phyloP scores from a whole-genome alignment of 2,329 filamentous ascomycete species.

The Phoma sp. region DNA sequence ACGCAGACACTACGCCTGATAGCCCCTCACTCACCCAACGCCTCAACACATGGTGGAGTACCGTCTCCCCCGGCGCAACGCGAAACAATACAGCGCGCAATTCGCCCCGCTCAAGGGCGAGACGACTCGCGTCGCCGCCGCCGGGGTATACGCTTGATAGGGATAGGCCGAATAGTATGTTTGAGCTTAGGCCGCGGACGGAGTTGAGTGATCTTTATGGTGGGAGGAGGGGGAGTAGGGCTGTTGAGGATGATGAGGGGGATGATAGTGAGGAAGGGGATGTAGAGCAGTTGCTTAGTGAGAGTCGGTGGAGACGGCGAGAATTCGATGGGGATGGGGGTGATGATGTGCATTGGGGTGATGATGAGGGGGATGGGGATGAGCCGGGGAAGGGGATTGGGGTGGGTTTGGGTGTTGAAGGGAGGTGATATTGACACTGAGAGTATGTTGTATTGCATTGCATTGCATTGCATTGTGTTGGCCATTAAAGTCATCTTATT shows the following conservation, averaged over 20 bases:
- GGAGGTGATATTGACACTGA: too few species aligned
- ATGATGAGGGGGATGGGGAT: conserved; percentile 26
- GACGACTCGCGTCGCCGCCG: conserved; percentile 17
- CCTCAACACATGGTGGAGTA: conserved; percentile 48
- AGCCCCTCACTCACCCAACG: conserved; percentile 42
- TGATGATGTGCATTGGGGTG: conserved; percentile 30
- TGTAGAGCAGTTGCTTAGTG: conserved; percentile 1
- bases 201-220: conserved; percentile 28
- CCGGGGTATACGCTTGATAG: conserved; percentile 22
- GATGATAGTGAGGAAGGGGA: conserved; percentile 16
- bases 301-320: conserved; percentile 12
- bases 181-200: conserved; percentile 44
- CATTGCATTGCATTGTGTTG: too few species aligned
- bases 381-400: conserved; percentile 21
- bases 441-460: too few species aligned
- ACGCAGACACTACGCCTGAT: conserved; percentile 27
- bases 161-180: conserved; percentile 48
- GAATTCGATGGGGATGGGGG: conserved; percentile 23
- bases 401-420: too few species aligned
- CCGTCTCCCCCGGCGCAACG: conserved; percentile 32
- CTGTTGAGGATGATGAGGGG: conserved; percentile 55
- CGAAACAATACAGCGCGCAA: conserved; percentile 14
- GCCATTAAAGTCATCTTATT: too few species aligned
- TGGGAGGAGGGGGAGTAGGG: conserved; percentile 54
- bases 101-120: conserved; percentile 2